Evolutionary conservation across 2,329 filamentous ascomycete species (phyloP).

Genomic region (Dactylellina haptotyla): DNA sequence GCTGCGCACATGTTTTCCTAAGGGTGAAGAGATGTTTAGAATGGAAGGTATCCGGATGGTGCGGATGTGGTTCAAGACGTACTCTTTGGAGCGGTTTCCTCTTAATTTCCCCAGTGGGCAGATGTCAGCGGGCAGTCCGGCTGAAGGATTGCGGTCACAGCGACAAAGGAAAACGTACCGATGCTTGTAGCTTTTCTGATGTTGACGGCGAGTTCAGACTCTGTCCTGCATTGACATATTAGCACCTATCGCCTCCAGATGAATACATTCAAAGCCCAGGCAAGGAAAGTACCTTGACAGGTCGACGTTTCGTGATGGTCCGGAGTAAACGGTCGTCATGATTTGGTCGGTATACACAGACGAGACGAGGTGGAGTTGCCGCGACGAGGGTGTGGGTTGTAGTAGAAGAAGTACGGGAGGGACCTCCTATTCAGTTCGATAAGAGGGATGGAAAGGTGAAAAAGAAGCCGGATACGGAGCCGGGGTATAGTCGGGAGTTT

Average conservation of each 20-base stretch:
- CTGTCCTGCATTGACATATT: slow-evolving; percentile 66
- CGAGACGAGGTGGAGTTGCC: slow-evolving; percentile 35
- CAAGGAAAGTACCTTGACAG: slow-evolving; percentile 40
- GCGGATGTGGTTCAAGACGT: slow-evolving; percentile 56
- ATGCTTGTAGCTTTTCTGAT: slow-evolving; percentile 76
- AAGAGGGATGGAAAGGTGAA: not conserved
- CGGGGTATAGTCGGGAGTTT: slow-evolving; percentile 11
- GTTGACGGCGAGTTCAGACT: slow-evolving; percentile 75
- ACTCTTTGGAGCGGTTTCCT: slow-evolving; percentile 76
- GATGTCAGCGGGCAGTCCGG: slow-evolving; percentile 25
- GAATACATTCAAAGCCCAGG: not conserved
- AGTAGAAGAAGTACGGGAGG: not conserved
- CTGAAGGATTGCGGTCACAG: slow-evolving; percentile 15
- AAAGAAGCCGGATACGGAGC: slow-evolving; percentile 9
- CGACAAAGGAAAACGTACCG: slow-evolving; percentile 59
- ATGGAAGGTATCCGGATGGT: slow-evolving; percentile 9
- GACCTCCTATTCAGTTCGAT: slow-evolving; percentile 15
- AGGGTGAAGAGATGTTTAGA: slow-evolving; percentile 7
- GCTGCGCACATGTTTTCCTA: slow-evolving; percentile 92
- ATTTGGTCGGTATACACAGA: slow-evolving; percentile 21
- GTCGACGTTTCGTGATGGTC: slow-evolving; percentile 53
- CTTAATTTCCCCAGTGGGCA: slow-evolving; percentile 62
- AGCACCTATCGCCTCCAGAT: not conserved
- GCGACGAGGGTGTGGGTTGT: slow-evolving; percentile 4
- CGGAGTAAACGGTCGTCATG: slow-evolving; percentile 40